phyloP scores from a whole-genome alignment of 306 rosid genomes.

The Hippophae rhamnoides region DNA sequence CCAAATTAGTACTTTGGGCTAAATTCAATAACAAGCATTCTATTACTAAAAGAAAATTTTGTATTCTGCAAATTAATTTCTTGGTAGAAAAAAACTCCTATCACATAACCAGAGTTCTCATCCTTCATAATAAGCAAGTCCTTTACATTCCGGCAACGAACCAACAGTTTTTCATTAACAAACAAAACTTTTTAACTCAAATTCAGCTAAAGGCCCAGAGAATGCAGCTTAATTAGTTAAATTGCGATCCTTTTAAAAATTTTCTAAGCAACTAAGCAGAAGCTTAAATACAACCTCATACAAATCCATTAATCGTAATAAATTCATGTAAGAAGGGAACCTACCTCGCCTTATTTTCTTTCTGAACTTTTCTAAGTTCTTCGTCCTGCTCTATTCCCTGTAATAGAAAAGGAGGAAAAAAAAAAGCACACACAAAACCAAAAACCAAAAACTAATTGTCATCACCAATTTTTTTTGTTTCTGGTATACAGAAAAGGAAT shows the following conservation, averaged over 20 bases:
- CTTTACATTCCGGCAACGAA: too few species aligned
- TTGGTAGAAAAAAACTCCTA: too few species aligned
- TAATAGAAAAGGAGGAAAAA: neutral
- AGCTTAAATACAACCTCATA: neutral
- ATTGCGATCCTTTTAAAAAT: neutral
- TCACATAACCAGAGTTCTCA: too few species aligned
- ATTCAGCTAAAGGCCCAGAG: neutral
- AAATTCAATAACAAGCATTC: too few species aligned
- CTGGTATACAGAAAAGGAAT: neutral
- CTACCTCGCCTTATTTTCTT: constrained; percentile 63
- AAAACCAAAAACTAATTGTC: neutral
- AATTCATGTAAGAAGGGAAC: neutral
- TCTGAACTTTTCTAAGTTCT: constrained; percentile 48
- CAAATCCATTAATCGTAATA: too few species aligned
- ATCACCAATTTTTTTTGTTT: neutral
- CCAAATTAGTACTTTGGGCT: too few species aligned
- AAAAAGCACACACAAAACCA: constrained; percentile 4
- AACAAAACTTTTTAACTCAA: too few species aligned
- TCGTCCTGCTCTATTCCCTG: constrained; percentile 60
- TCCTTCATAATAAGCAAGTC: too few species aligned
- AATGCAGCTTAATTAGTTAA: neutral
- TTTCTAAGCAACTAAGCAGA: neutral
- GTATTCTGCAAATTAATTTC: too few species aligned
- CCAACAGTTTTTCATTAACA: too few species aligned
- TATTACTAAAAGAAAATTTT: too few species aligned